phyloP scores from a whole-genome alignment of 2,329 filamentous ascomycete genomes.

The Talaromyces marneffei region DNA sequence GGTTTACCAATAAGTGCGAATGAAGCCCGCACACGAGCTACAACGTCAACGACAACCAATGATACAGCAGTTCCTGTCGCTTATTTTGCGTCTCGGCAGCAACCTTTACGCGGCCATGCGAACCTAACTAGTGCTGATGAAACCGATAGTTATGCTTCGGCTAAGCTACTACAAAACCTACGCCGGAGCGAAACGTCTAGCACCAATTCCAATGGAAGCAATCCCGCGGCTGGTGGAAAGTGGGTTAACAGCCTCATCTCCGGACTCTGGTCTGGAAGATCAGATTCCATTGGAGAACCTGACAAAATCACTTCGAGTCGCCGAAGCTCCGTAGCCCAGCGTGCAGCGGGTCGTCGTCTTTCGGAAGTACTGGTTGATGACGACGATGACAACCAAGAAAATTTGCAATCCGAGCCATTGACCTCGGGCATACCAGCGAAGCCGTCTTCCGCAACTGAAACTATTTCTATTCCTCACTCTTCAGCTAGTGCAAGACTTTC shows the following conservation, averaged over 20 bases:
- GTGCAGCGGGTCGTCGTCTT: neutral
- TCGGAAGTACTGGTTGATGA: slow-evolving; percentile 1
- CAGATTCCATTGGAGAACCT: slow-evolving; percentile 37
- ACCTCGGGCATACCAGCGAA: neutral
- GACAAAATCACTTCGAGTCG: neutral
- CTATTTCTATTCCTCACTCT: slow-evolving; percentile 32
- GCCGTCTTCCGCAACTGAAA: slow-evolving; percentile 24
- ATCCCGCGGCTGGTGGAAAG: slow-evolving; percentile 43
- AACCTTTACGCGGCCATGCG: slow-evolving; percentile 27
- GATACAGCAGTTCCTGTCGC: slow-evolving; percentile 47
- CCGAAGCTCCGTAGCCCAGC: slow-evolving; percentile 8
- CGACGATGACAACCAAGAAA: neutral
- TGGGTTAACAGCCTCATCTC: slow-evolving; percentile 53
- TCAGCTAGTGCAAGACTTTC: slow-evolving; percentile 18
- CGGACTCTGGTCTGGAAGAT: slow-evolving; percentile 49
- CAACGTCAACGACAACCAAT: slow-evolving; percentile 48
- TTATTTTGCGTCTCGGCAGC: slow-evolving; percentile 46
- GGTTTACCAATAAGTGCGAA: slow-evolving; percentile 43
- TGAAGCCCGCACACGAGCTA: slow-evolving; percentile 40
- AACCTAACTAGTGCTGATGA: slow-evolving; percentile 24
- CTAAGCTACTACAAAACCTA: slow-evolving; percentile 50
- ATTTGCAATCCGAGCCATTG: neutral
- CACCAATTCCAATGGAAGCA: slow-evolving; percentile 40
- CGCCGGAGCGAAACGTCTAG: slow-evolving; percentile 49
- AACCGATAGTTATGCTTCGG: slow-evolving; percentile 46